Percentiles rank a stretch among this genome's conserved stretches.
These are phyloP conservation scores for Dittrichia graveolens DNA, from an alignment of 129 eudicot genomes.

Conservation along the genomic window DNA sequence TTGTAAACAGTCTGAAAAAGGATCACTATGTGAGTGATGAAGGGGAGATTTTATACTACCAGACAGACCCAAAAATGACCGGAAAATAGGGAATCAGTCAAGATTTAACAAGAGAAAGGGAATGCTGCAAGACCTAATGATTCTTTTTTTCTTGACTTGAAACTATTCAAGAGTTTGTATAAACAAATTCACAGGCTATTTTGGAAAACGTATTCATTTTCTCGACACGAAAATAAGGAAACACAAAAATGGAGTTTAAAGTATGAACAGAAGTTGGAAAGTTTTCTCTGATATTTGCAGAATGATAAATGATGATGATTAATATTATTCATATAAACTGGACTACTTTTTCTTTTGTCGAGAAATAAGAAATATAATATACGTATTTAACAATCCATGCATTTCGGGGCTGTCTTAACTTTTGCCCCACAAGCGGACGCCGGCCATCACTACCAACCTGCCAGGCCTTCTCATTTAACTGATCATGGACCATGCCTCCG, in stretches of 20 bases:
- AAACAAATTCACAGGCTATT: conserved; percentile 25
- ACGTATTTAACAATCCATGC: no score
- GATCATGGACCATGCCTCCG: no score
- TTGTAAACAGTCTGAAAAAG: conserved; percentile 63
- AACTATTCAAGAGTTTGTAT: conserved; percentile 28
- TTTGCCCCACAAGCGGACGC: no score
- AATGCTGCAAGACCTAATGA: conserved; percentile 32
- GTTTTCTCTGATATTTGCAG: no score
- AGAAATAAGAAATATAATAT: no score
- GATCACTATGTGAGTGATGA: conserved; percentile 88
- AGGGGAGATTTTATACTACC: conserved; percentile 79
- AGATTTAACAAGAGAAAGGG: conserved; percentile 34
- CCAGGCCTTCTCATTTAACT: no score
- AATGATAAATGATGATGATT: no score
- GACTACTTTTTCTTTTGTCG: no score
- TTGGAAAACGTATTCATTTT: conserved; percentile 21
- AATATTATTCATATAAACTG: no score
- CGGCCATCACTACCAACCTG: no score
- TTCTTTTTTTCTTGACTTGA: conserved; percentile 39
- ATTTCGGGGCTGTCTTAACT: no score
- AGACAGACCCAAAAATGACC: conserved; percentile 55
- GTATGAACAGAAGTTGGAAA: neutral
- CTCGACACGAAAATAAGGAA: conserved; percentile 7
- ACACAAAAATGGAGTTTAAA: conserved; percentile 17
- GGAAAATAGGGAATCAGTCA: conserved; percentile 12